Evolutionary conservation across 164 flowering plant genomes (phyloP), one percentile per base, ranked within the genome.

Genomic region (Vitis vinifera): DNA sequence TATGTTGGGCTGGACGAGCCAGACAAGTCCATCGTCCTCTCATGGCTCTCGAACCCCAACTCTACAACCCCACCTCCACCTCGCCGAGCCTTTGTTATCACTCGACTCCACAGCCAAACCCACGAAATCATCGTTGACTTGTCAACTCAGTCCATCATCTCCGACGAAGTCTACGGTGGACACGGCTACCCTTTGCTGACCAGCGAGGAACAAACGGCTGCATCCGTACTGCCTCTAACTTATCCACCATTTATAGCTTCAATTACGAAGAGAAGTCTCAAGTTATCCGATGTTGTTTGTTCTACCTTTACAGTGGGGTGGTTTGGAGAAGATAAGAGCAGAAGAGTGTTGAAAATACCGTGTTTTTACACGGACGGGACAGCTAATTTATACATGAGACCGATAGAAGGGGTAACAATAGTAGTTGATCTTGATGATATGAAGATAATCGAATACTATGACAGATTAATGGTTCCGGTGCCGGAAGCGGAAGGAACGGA

Each of bases 401-500:
- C 94, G 1, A 59, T 87, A 0, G 89, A 86, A 23, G 91, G 91
- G 2, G 69, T 89, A 16, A 75, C 79, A 0, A 74, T 80, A 13
- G 63, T 71, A 0, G 89, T 86, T 47, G 90, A 86, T 67, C 66
- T 86, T 8, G 91, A 87, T 51, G 63, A 56, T 48, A 80, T 86
- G 86, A 80, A 78, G 69, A 79, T 89, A 3, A 57, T 69, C 1
- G 77, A 66, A 8, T 86, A 71, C 59, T 9, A 17, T 1, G 91
- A 89, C 58, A 66, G 81, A 55, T 7, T 65, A 1, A 68, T 9
- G 2, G 76, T 76, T 66, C 81, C 88, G 0, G 65, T 88, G 5
- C 91, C 91, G 0, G 79, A 76, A 73, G 79, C 71, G 5, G 82
- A 77, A 1, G 90, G 84, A 1, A 86, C 90, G 0, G 91, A 89